Evolutionary conservation across 371 early-diverging fungal genomes (phyloP).

Genomic region (Thermomucor indicae-seudaticae): DNA sequence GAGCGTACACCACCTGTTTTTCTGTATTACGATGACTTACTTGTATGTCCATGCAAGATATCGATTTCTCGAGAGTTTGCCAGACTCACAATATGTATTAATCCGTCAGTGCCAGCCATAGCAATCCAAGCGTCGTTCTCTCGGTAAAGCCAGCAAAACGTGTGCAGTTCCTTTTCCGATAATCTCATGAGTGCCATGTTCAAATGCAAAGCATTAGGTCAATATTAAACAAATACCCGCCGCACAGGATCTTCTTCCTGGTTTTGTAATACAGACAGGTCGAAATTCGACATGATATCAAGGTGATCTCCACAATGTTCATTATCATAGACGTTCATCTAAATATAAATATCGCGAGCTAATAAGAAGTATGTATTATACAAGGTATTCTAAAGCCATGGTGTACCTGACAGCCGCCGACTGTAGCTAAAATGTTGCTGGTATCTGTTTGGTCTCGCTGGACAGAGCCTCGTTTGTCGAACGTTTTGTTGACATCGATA

Average conservation of each 20-base stretch:
- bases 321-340: constrained; percentile 87
- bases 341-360: not conserved
- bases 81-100: constrained; percentile 70
- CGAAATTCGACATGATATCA: constrained; percentile 88
- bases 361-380: not conserved
- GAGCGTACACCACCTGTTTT: not conserved
- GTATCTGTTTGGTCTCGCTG: constrained; percentile 62
- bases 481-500: constrained; percentile 50
- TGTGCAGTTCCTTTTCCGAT: constrained; percentile 38
- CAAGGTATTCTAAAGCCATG: not conserved
- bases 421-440: constrained; percentile 72
- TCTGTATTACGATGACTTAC: constrained; percentile 31
- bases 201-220: too few species aligned
- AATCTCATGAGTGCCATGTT: too few species aligned
- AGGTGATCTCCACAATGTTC: constrained; percentile 90
- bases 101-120: constrained; percentile 56
- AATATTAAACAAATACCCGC: not conserved
- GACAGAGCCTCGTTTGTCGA: constrained; percentile 66
- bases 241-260: constrained; percentile 18
- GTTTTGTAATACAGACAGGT: constrained; percentile 36
- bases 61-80: constrained; percentile 66
- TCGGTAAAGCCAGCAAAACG: constrained; percentile 72
- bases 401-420: constrained; percentile 63
- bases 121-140: constrained; percentile 68
- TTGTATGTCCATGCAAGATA: constrained; percentile 58